These are phyloP conservation scores for Paraphaeosphaeria sporulosa DNA, from an alignment of 2,329 filamentous ascomycete genomes.

Conservation along the genomic window DNA sequence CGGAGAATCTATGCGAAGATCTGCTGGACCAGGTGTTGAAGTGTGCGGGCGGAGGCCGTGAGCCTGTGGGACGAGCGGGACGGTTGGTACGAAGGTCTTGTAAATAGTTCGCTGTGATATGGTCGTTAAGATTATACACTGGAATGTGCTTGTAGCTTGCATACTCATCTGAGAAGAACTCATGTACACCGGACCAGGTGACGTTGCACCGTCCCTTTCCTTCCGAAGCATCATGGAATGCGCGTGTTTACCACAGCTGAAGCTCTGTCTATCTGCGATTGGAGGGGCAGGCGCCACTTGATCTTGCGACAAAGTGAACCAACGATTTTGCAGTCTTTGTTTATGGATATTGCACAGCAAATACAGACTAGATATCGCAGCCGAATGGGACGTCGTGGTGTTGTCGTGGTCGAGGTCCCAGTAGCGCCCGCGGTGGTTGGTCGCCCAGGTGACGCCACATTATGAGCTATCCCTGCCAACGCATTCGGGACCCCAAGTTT, in stretches of 20 bases:
- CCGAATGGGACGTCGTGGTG: conserved; percentile 35
- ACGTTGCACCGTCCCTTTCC: conserved; percentile 46
- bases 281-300: neutral
- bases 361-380: neutral
- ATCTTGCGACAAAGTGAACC: neutral
- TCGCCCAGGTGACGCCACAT: conserved; percentile 34
- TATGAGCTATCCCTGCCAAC: conserved; percentile 24
- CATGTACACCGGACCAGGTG: conserved; percentile 48
- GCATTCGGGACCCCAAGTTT: conserved; percentile 10
- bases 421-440: conserved; percentile 35
- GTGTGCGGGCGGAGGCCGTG: conserved; percentile 68
- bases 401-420: conserved; percentile 34
- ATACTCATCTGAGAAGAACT: conserved; percentile 50
- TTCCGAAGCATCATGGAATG: conserved; percentile 42
- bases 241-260: conserved; percentile 26
- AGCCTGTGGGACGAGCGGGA: conserved; percentile 72
- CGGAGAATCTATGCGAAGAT: conserved; percentile 29
- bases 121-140: conserved; percentile 26
- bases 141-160: conserved; percentile 22
- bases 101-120: conserved; percentile 69
- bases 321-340: neutral
- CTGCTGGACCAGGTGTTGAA: conserved; percentile 49
- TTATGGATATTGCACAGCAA: conserved; percentile 5
- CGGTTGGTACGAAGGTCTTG: conserved; percentile 74
- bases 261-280: conserved; percentile 23